These are phyloP conservation scores for Septoria petroselini DNA, from an alignment of 2,329 filamentous ascomycete genomes.

Conservation along the genomic window DNA sequence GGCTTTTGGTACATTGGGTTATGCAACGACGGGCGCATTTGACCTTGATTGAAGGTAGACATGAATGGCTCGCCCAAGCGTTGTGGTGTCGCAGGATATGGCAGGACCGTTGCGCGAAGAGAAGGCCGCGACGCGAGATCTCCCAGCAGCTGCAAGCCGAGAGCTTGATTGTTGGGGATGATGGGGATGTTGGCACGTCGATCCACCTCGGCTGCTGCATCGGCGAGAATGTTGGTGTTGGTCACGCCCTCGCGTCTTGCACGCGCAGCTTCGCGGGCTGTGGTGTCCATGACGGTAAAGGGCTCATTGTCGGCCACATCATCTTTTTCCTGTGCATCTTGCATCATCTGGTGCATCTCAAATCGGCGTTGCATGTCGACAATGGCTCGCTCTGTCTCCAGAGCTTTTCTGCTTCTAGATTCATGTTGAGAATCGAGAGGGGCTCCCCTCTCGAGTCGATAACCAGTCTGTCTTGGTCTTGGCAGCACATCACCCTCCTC, in stretches of 20 bases:
- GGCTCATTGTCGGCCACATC: constrained; percentile 21
- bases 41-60: constrained; percentile 1
- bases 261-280: constrained; percentile 42
- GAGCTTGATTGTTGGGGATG: constrained; percentile 42
- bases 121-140: constrained; percentile 31
- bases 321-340: constrained; percentile 32
- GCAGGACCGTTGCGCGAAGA: constrained; percentile 13
- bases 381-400: constrained; percentile 29
- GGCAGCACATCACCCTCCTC: constrained; percentile 39
- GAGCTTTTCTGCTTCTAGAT: constrained; percentile 31
- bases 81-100: constrained; percentile 6
- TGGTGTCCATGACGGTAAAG: constrained; percentile 45
- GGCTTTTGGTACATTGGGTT: background rate
- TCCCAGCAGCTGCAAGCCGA: constrained; percentile 37
- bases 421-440: constrained; percentile 31
- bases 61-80: constrained; percentile 8
- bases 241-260: constrained; percentile 39
- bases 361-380: constrained; percentile 28
- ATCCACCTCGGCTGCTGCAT: constrained; percentile 38
- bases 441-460: constrained; percentile 27
- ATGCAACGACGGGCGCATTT: constrained; percentile 15
- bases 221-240: constrained; percentile 37
- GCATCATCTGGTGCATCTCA: constrained; percentile 28
- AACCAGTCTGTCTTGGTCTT: constrained; percentile 39
- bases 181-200: constrained; percentile 21